A percentile compares a stretch with the other conserved stretches of the same genome.
Conservation (phyloP, 2,329 filamentous ascomycete genomes). For the Ceratocystiopsis sp. region DNA sequence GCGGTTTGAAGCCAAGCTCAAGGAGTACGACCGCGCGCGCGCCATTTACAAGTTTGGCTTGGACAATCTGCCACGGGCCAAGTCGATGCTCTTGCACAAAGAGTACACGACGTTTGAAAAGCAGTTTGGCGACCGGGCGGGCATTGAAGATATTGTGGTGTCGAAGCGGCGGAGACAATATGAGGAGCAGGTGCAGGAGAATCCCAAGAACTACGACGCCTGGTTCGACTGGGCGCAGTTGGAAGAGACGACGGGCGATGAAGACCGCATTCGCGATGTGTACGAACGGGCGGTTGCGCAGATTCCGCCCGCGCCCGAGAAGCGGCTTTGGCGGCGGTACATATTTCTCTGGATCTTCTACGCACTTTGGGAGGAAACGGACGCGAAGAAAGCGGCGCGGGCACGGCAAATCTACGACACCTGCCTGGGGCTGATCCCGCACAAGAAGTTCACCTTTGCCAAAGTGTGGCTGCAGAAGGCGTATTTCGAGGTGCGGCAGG, state of each 20-base stretch:
- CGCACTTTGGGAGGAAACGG: conserved; percentile 84
- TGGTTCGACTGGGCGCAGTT: conserved; percentile 93
- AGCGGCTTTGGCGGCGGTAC: conserved; percentile 91
- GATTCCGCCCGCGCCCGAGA: conserved; percentile 86
- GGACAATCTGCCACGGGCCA: conserved; percentile 77
- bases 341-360: conserved; percentile 98
- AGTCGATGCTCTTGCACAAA: conserved; percentile 72
- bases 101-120: conserved; percentile 97
- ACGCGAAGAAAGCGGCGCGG: conserved; percentile 59
- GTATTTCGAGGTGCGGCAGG: conserved; percentile 81
- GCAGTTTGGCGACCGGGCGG: conserved; percentile 84
- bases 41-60: conserved; percentile 96
- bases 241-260: conserved; percentile 71
- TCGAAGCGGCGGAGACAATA: conserved; percentile 86
- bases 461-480: conserved; percentile 93
- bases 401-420: conserved; percentile 83
- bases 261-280: conserved; percentile 72
- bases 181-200: conserved; percentile 85
- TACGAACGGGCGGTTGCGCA: conserved; percentile 95
- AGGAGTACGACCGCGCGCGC: conserved; percentile 83
- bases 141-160: conserved; percentile 89
- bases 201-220: conserved; percentile 87
- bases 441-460: conserved; percentile 94
- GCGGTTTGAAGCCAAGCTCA: conserved; percentile 84
- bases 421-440: conserved; percentile 73